Conservation (phyloP, 1,139 yeast genomes). For the Yamadazyma mexicana region DNA sequence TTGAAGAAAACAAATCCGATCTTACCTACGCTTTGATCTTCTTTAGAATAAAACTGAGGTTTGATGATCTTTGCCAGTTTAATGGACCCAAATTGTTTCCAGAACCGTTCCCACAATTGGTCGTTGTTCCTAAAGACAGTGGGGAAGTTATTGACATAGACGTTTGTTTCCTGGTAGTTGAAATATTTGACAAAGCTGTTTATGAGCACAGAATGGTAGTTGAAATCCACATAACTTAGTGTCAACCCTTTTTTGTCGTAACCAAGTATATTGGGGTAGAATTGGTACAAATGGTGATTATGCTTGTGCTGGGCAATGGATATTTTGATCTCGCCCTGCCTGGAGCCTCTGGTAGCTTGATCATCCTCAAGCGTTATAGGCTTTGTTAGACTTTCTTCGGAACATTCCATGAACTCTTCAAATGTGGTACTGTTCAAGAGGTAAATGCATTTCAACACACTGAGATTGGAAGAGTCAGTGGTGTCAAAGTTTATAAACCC, state of each 20-base stretch:
- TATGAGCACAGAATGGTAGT: conserved; percentile 10
- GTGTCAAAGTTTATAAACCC: conserved; percentile 33
- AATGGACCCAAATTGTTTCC: conserved; percentile 44
- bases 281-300: conserved; percentile 29
- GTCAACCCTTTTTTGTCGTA: conserved; percentile 8
- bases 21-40: conserved; percentile 27
- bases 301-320: conserved; percentile 44
- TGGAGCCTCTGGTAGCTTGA: conserved; percentile 31
- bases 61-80: conserved; percentile 47
- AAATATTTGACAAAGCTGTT: conserved; percentile 14
- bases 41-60: conserved; percentile 35
- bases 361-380: conserved; percentile 2
- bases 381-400: conserved; percentile 15
- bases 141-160: conserved; percentile 57
- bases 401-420: conserved; percentile 24
- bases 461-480: conserved; percentile 17
- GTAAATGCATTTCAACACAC: conserved; percentile 32
- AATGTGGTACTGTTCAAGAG: conserved; percentile 28
- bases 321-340: conserved; percentile 20
- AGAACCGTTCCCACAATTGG: conserved; percentile 37
- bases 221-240: conserved; percentile 6
- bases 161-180: conserved; percentile 58
- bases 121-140: conserved; percentile 41
- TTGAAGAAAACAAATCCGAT: conserved; percentile 46
- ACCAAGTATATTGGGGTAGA: conserved; percentile 13